Evolutionary conservation across 306 rosid species (phyloP).

Genomic region (Quercus dentata): DNA sequence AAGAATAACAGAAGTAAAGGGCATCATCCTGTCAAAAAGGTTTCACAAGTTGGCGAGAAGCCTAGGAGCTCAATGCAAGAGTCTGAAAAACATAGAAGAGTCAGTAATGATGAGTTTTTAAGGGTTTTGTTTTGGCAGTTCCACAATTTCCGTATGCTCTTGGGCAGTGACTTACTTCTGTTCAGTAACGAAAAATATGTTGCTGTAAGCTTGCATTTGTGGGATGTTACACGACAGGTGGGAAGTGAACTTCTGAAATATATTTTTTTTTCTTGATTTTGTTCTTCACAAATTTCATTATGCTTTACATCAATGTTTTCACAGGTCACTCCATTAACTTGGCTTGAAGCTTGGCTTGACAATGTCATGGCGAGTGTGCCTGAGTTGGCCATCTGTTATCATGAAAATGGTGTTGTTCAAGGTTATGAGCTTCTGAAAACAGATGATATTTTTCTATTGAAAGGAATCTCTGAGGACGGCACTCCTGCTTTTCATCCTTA

Average conservation of each 20-base stretch:
- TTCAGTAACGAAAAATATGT: conserved; percentile 93
- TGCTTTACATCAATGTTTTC: conserved; percentile 13
- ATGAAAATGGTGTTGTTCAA: conserved; percentile 91
- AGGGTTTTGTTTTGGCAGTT: conserved; percentile 95
- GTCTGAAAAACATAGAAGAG: conserved; percentile 81
- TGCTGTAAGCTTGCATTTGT: conserved; percentile 94
- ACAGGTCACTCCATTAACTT: conserved; percentile 86
- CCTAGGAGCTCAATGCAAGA: conserved; percentile 64
- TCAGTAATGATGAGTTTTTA: conserved; percentile 61
- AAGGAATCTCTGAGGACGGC: conserved; percentile 94
- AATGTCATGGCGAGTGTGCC: conserved; percentile 99
- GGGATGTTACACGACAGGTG: conserved; percentile 94
- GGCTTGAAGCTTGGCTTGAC: conserved; percentile 99
- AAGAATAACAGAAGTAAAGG: conserved; percentile 58
- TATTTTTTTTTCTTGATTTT: background rate
- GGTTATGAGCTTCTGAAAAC: conserved; percentile 95
- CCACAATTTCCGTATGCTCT: conserved; percentile 95
- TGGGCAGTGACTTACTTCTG: conserved; percentile 90
- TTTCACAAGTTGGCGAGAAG: conserved; percentile 81
- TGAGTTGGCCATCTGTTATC: conserved; percentile 96
- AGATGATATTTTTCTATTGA: conserved; percentile 81
- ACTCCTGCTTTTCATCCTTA: conserved; percentile 92
- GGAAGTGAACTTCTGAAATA: conserved; percentile 17
- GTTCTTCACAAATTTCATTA: conserved; percentile 19
- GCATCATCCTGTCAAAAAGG: conserved; percentile 56